Conservation (phyloP, 805 yeast genomes). For the Nakazawaea laoshanensis region DNA sequence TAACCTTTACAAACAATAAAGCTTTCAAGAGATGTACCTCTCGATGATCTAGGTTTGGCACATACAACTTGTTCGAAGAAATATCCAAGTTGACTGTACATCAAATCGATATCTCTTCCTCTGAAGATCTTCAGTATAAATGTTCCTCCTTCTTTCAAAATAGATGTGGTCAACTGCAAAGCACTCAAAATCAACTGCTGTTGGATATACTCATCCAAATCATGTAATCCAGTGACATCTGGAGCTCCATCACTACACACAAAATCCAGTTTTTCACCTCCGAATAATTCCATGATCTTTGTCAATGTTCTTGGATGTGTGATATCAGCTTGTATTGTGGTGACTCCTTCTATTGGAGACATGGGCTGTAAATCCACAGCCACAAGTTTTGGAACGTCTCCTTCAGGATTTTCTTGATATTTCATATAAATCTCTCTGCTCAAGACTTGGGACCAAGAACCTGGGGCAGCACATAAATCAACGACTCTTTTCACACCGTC, state of each 20-base stretch:
- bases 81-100: constrained; percentile 87
- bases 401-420: constrained; percentile 20
- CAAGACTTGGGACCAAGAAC: constrained; percentile 96
- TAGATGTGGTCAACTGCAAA: constrained; percentile 81
- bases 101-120: constrained; percentile 89
- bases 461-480: constrained; percentile 97
- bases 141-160: constrained; percentile 81
- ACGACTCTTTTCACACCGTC: constrained; percentile 76
- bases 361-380: constrained; percentile 97
- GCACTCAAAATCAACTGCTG: constrained; percentile 92
- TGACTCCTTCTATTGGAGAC: constrained; percentile 92
- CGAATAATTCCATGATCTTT: constrained; percentile 71
- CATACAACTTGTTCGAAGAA: constrained; percentile 83
- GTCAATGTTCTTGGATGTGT: constrained; percentile 89
- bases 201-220: constrained; percentile 92
- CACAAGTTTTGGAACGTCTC: constrained; percentile 59
- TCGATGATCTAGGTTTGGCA: constrained; percentile 92
- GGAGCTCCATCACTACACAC: constrained; percentile 99
- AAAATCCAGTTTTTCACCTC: constrained; percentile 89
- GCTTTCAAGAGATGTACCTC: constrained; percentile 92
- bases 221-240: constrained; percentile 96
- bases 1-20: constrained; percentile 90
- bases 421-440: constrained; percentile 55
- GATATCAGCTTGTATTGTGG: constrained; percentile 90
- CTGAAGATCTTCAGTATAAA: constrained; percentile 96